Percentiles rank a stretch among this genome's conserved stretches.
These are phyloP conservation scores for Tylopilus vinaceipallidus DNA, from an alignment of 768 basidiomycete genomes.

Conservation along the genomic window DNA sequence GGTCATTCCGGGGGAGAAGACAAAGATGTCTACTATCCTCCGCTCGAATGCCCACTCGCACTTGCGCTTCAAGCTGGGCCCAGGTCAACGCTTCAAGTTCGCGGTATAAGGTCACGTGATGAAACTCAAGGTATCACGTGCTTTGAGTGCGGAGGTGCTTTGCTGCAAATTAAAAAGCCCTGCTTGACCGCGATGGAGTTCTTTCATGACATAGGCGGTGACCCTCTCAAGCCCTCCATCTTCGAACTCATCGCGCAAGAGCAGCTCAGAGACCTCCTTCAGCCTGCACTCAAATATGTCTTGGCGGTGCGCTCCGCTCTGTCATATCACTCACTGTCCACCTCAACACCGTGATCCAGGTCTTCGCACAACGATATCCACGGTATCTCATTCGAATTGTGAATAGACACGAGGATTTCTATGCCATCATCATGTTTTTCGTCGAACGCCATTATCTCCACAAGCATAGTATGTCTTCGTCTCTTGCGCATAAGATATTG, in stretches of 20 bases:
- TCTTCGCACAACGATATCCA: slow-evolving; percentile 93
- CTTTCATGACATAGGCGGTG: slow-evolving; percentile 72
- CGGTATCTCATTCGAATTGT: slow-evolving; percentile 88
- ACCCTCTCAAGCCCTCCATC: slow-evolving; percentile 74
- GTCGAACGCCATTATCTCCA: slow-evolving; percentile 90
- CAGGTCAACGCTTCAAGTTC: neutral
- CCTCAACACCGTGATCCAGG: slow-evolving; percentile 43
- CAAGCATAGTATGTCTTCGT: slow-evolving; percentile 63
- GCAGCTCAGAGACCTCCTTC: slow-evolving; percentile 86
- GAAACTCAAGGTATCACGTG: slow-evolving; percentile 30
- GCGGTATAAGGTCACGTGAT: slow-evolving; percentile 21
- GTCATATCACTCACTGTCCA: neutral
- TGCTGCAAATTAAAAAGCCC: too few relatives aligned
- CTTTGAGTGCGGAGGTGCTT: too few relatives aligned
- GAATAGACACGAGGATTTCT: slow-evolving; percentile 96
- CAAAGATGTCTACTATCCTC: neutral
- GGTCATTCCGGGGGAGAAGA: too few relatives aligned
- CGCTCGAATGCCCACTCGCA: too few relatives aligned
- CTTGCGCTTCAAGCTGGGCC: too few relatives aligned
- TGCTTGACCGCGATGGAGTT: slow-evolving; percentile 59
- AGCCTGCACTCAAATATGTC: slow-evolving; percentile 93
- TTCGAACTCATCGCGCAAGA: slow-evolving; percentile 95
- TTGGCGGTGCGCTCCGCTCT: slow-evolving; percentile 61
- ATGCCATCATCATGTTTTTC: slow-evolving; percentile 82
- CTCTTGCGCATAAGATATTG: neutral